Evolutionary conservation across 306 rosid genomes (phyloP).

Genomic region (Alnus rubra): DNA sequence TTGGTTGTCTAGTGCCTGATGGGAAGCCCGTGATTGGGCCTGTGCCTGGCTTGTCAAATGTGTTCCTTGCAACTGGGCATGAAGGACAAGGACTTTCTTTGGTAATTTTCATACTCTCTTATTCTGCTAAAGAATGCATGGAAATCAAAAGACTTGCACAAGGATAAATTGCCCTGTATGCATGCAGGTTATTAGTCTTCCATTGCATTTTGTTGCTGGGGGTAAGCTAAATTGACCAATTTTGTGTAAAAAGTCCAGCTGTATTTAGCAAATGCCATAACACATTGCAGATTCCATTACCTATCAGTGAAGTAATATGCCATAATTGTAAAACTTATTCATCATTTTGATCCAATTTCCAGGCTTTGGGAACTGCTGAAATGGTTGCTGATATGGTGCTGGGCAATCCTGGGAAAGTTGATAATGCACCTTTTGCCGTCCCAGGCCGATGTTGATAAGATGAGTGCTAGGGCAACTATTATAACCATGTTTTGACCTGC

Average conservation of each 20-base stretch:
- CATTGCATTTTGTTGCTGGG: background rate
- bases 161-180: background rate
- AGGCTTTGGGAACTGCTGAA: constrained; percentile 95
- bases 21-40: constrained; percentile 89
- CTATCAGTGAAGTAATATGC: background rate
- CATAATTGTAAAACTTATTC: background rate
- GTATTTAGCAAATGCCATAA: constrained; percentile 15
- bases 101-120: constrained; percentile 49
- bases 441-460: constrained; percentile 42
- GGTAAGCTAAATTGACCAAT: background rate
- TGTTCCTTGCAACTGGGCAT: constrained; percentile 93
- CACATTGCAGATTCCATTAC: constrained; percentile 1
- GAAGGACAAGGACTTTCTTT: constrained; percentile 85
- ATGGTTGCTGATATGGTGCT: constrained; percentile 68
- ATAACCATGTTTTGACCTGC: background rate
- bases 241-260: constrained; percentile 13
- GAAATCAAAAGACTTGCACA: background rate
- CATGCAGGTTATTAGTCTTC: background rate
- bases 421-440: constrained; percentile 50
- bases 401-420: constrained; percentile 54
- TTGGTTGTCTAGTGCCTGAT: constrained; percentile 67
- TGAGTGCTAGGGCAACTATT: background rate
- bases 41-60: constrained; percentile 72
- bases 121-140: constrained; percentile 4
- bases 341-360: constrained; percentile 35